Percentiles rank a stretch among this genome's conserved stretches.
These are phyloP conservation scores for Persicaria maculosa DNA, from an alignment of 148 eudicot genomes.

Conservation along the genomic window DNA sequence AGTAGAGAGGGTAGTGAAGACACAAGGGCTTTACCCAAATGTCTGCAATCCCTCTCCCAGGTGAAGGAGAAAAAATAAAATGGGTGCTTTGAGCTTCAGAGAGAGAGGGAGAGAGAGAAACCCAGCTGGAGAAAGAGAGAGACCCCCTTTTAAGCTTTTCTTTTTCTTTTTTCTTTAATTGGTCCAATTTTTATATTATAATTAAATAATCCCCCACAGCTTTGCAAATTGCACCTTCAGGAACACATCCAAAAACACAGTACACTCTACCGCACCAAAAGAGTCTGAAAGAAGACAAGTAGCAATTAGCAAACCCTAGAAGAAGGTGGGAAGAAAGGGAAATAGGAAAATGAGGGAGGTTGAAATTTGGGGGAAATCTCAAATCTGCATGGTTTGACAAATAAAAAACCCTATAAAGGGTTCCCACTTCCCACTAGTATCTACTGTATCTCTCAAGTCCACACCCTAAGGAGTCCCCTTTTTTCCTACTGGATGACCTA, in stretches of 20 bases:
- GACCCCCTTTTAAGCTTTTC: slow-evolving; percentile 15
- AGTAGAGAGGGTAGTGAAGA: slow-evolving; percentile 66
- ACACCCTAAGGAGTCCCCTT: not conserved
- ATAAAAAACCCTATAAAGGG: not conserved
- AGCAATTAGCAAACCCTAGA: slow-evolving; percentile 2
- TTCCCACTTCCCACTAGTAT: not conserved
- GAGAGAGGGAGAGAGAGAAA: slow-evolving; percentile 25
- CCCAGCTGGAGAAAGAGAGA: not conserved
- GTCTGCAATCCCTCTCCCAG: slow-evolving; percentile 74
- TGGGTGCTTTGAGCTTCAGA: slow-evolving; percentile 10
- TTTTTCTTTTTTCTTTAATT: slow-evolving; percentile 17
- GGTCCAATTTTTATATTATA: not conserved
- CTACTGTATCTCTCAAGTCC: not conserved
- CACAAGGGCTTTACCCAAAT: slow-evolving; percentile 71
- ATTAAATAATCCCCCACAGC: not conserved
- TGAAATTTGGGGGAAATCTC: slow-evolving; percentile 14
- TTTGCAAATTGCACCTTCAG: no score
- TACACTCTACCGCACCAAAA: not conserved
- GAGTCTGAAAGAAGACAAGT: not conserved
- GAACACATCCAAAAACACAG: not conserved
- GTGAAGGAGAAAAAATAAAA: slow-evolving; percentile 13
- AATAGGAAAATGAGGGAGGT: slow-evolving; percentile 12
- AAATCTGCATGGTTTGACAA: slow-evolving; percentile 15
- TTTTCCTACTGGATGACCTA: not conserved
- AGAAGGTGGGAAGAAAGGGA: slow-evolving; percentile 10